Evolutionary conservation across 495 filamentous ascomycete genomes (phyloP), one percentile per base, ranked within the genome.

Genomic region (Penicillium atrosanguineum): DNA sequence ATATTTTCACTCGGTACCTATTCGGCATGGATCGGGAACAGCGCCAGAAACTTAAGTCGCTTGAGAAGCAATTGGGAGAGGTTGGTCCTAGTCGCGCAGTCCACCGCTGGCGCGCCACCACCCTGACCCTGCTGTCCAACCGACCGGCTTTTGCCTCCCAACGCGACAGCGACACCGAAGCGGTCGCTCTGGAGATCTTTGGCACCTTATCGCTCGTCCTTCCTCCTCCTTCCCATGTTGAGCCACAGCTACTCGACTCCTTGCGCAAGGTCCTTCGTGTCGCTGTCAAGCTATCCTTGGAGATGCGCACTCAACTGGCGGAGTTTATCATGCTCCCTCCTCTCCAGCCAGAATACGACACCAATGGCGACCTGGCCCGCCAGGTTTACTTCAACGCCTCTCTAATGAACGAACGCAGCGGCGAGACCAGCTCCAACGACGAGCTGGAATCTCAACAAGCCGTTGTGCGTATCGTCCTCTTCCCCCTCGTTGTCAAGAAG

Each of bases 21-120:
- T 97, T 98, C 64, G 94, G 95, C 56, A 94, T 97, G 90, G 93
- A 97, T 71, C 82, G 91, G 46, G 94, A 96, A 65, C 92, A 98
- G 65, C 87, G 95, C 23, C 92, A 97, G 70, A 96, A 95, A 64
- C 87, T 98, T 64, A 95, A 97, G 72, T 82, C 83, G 7, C 83
- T 97, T 15, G 94, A 98, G 73, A 95, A 94, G 73, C 83, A 86
- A 46, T 78, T 98, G n/a, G 71, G 76, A 23, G 94, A 97, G 69
- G 88, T 95, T 59, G 93, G 90, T 64, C 86, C 89, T 7, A 77
- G 78, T 38, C 78, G 83, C 46, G 90, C 94, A 8, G 90, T 98
- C 16, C 88, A 92, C 50, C 90, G 95, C 69, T 98, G 94, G 94
- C 89, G 95, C 28, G 91, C 94, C 44, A 90, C 90, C 15, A 97